Evolutionary conservation across 2,329 filamentous ascomycete species (phyloP), one percentile per base, ranked within the genome.

Genomic region (Colletotrichum godetiae): DNA sequence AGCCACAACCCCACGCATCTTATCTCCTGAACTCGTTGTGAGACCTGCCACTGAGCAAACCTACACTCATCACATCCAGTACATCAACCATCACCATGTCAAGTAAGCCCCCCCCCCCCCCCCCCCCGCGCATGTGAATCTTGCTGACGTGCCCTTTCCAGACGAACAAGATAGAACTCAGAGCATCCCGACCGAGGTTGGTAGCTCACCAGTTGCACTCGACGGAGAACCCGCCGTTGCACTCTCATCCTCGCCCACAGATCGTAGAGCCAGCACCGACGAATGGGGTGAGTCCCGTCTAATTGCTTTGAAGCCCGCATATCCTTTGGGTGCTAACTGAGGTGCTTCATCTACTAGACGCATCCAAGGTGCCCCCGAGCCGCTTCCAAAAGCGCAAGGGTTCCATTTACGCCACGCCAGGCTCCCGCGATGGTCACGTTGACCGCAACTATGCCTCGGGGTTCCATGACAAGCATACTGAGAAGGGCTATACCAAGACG

Each of bases 311-410:
- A 42, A 53, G 60, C 59, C 29, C 33, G 22, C 7, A 53, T 4
- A 22, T 29, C 27, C 5, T 27, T 19, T 12, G 42, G 15, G 59
- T 73, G 8, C 75, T 72, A 71, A 76, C 57, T 22, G 33, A 19
- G 8, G 42, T 24, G 13, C 15, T 52, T 31, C 57, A 49, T 58
- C 46, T 19, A 22, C 15, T 35, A 90, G 91, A 93, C 81, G 91
- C 91, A 4, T 87, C 89, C 76, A 93, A 93, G 81, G 91, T 92
- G 0, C 90, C 90, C 1, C 91, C 91, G 11, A 91, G 88, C 75
- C 89, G 90, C 59, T 93, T 93, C 83, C 91, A 93, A 81, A 92
- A 92, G 83, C 89, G 90, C 78, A 90, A 92, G 82, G 91, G 91
- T 68, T 92, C 89, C 79, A 92, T 93, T 81, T 92, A 91, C 79